Conservation (phyloP, 2,329 filamentous ascomycete species). For the Phaeomoniella chlamydospora region DNA sequence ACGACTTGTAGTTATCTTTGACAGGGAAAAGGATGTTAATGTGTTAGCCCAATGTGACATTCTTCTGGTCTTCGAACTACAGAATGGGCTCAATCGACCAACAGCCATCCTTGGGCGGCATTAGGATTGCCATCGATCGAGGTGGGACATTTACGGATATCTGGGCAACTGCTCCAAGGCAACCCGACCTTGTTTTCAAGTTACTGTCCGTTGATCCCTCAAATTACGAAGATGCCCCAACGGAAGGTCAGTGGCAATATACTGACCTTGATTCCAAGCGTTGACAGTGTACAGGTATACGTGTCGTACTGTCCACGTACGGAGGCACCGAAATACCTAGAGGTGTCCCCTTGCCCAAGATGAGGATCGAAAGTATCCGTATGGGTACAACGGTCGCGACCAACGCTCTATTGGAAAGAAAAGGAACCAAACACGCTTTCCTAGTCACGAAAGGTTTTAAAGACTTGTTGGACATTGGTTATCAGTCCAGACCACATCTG, state of each 20-base stretch:
- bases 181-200: slow-evolving; percentile 21
- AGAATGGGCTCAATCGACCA: neutral
- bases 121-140: slow-evolving; percentile 12
- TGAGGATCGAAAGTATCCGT: slow-evolving; percentile 39
- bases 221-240: slow-evolving; percentile 39
- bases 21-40: too few relatives aligned
- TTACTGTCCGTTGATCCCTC: slow-evolving; percentile 23
- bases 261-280: neutral
- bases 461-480: slow-evolving; percentile 77
- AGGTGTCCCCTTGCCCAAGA: slow-evolving; percentile 6
- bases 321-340: slow-evolving; percentile 3
- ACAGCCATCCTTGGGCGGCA: neutral
- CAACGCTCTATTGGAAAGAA: slow-evolving; percentile 75
- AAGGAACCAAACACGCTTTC: slow-evolving; percentile 75
- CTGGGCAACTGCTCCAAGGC: slow-evolving; percentile 20
- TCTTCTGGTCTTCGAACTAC: too few relatives aligned
- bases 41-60: too few relatives aligned
- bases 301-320: neutral
- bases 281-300: neutral
- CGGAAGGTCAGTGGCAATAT: slow-evolving; percentile 63
- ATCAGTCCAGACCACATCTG: slow-evolving; percentile 77
- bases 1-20: too few relatives aligned
- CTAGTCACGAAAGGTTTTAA: slow-evolving; percentile 78
- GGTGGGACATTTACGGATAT: slow-evolving; percentile 26
- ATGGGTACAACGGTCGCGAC: slow-evolving; percentile 90